Base-by-base conservation (phyloP, 345 rosid genomes). In the Lumnitzera racemosa region DNA sequence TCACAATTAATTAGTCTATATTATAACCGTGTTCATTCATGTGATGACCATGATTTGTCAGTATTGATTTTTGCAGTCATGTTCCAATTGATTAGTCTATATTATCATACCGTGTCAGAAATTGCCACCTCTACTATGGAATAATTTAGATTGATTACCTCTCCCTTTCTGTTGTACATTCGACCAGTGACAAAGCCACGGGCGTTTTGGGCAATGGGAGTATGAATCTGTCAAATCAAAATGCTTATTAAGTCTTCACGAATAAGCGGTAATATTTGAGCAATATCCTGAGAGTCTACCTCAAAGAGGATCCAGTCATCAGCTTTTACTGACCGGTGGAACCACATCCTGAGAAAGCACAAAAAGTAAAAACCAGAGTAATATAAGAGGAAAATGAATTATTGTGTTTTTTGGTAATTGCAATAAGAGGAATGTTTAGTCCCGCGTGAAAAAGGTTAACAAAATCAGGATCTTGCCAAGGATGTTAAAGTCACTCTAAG, bases 261-360 rank as follows among this genome's bases (percentile, higher is more conserved):
- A 14, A 20, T 27, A 4, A 46, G 67, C 47, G 63, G 24, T 14
- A 24, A 27, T 27, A 27, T 27, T 27, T 27, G 31, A 48, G 24
- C 53, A 24, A 56, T 20, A 7, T 50, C 36, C 17, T 46, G 46
- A 56, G 13, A 72, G 12, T 73, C 68, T 85, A 83, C 99, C 78
- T 76, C 95, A 68, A 74, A 94, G 47, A 94, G 74, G 51, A 94
- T 70, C 97, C 99, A 94, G 70, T 94, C 97, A 70, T 94, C 97
- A 17, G 97, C 97, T 76, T 86, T 86, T 36, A 86, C 48, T 15
- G 84, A 72, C 66, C 85, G 77, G 74, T 94, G 99, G 75, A 88
- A 94, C 95, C 97, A 90, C 83, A 94, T 81, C 85, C 97, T 94
- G 75, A 47, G 43, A 61, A 59, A 65, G 15, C 41, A 43, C 56